Base-by-base conservation (phyloP, 1,284 basidiomycete species). In the Fomitopsis pinicola region DNA sequence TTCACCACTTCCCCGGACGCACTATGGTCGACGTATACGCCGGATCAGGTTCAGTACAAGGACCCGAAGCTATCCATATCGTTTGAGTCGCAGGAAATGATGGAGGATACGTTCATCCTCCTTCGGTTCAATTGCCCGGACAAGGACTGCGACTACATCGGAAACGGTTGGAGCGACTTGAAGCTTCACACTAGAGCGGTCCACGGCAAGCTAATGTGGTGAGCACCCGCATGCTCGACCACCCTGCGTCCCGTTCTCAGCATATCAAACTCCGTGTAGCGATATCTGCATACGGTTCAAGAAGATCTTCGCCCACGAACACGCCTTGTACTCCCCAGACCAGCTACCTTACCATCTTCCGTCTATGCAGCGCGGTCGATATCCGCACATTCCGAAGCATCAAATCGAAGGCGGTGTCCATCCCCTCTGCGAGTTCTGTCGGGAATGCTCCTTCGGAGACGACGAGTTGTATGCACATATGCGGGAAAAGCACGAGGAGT, bases 221-320 rank as follows among this genome's bases (percentile, higher is more conserved):
- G 60, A 59, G 88, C n/a, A 14, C 76, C 14, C 48, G 42, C 61
- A 55, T 26, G 28, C 15, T 22, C 22, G 22, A 54, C 54, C 44
- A 44, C n/a, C 52, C n/a, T 4, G n/a, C 19, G 17, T 6, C 8
- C 28, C 22, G 57, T 52, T 30, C 42, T 48, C 17, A 57, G 54
- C 28, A 38, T 22, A 1, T 28, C 36, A 28, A 28, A 28, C 53
- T 10, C 30, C 12, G 57, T 58, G 19, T 65, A 95, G 94, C 71
- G 93, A 95, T 68, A 74, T 99, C 2, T 99, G 97, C 72, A 88
- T 96, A 61, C 83, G 87, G 44, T 83, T 85, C 76, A 95, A 98
- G 77, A 98, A 97, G 68, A 92, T 98, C 54, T 99, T 99, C 76
- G 82, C 94, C 0, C 96, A 99, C 74, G 97, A 99, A 74, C 97